Evolutionary conservation across 2,329 filamentous ascomycete genomes (phyloP), one percentile per base, ranked within the genome.

Genomic region (Neophaeococcomyces aloes): DNA sequence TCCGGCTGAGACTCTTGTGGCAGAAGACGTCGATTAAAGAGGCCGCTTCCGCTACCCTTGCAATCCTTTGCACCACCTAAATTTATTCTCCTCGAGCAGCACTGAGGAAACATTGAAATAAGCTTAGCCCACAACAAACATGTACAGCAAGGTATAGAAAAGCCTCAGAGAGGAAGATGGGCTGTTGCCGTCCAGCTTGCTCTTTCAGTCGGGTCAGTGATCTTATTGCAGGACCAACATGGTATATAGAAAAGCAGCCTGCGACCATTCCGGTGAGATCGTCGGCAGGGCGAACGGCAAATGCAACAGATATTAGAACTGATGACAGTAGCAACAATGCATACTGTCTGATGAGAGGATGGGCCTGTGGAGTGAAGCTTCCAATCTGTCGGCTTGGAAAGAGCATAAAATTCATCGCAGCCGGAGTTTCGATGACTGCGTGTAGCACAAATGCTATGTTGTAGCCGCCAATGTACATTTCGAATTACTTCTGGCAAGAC

Each of bases 261-360:
- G 61, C 60, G 8, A 63, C 56, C 35, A 52, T 52, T 38, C 49
- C 52, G 32, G 56, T 57, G 2, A 53, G 56, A 3, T 49, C 44
- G 45, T 62, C 59, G n/a, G 29, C 14, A n/a, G 52, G 48, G 1
- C 57, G 48, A 5, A 50, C 25, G 31, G 56, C 51, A 40, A 64
- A 64, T 7, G 58, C 51, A 3, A 57, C 21, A 4, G 62, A 59
- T 21, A 66, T 56, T 29, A 64, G 47, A 44, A 53, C 57, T 8
- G 61, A 59, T 11, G 50, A 44, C 13, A 64, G 38, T 4, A 66
- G 53, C 0, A 65, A 53, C 5, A 62, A 47, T n/a, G 62, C 61
- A 46, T 65, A 66, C 53, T 66, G 63, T 25, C 56, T 52, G 38
- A 66, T 59, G 8, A 59, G 38, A 18, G 60, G 51, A 31, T 65